These are phyloP conservation scores for Pyrus bretschneideri DNA, from an alignment of 306 rosid species.

Conservation along the genomic window DNA sequence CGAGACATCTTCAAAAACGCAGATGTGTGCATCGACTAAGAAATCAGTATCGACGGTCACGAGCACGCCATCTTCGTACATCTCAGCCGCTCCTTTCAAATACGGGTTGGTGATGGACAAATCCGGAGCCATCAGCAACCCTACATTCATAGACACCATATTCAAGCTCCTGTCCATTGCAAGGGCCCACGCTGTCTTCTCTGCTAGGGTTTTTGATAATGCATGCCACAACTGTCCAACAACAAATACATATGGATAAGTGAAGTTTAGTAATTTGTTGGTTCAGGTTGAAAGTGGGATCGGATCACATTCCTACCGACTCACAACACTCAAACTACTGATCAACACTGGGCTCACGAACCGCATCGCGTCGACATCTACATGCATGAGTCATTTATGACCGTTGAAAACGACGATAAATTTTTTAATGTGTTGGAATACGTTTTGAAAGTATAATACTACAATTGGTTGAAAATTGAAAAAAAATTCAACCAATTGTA, in stretches of 20 bases:
- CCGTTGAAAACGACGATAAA: no score
- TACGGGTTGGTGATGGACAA: slow-evolving; percentile 51
- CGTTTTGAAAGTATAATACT: no score
- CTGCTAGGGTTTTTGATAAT: slow-evolving; percentile 72
- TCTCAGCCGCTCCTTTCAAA: slow-evolving; percentile 89
- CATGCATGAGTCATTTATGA: no score
- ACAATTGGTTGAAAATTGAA: no score
- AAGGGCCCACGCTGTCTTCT: slow-evolving; percentile 81
- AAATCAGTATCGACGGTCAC: slow-evolving; percentile 66
- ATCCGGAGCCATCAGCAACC: slow-evolving; percentile 36
- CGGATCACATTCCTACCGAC: background rate
- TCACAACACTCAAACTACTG: background rate
- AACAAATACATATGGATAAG: background rate
- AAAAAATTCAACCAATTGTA: no score
- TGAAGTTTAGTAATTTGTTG: background rate
- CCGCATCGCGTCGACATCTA: no score
- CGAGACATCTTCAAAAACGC: slow-evolving; percentile 62
- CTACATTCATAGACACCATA: slow-evolving; percentile 68
- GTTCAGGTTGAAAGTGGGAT: no score
- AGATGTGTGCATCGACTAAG: slow-evolving; percentile 59
- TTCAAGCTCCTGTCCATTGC: slow-evolving; percentile 86
- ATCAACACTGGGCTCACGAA: no score
- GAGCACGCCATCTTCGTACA: slow-evolving; percentile 79
- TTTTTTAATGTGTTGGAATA: no score
- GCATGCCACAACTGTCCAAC: slow-evolving; percentile 79